Percentiles rank a stretch among this genome's conserved stretches.
These are phyloP conservation scores for Mortierella sp. DNA, from an alignment of 371 early-diverging fungal species.

Conservation along the genomic window DNA sequence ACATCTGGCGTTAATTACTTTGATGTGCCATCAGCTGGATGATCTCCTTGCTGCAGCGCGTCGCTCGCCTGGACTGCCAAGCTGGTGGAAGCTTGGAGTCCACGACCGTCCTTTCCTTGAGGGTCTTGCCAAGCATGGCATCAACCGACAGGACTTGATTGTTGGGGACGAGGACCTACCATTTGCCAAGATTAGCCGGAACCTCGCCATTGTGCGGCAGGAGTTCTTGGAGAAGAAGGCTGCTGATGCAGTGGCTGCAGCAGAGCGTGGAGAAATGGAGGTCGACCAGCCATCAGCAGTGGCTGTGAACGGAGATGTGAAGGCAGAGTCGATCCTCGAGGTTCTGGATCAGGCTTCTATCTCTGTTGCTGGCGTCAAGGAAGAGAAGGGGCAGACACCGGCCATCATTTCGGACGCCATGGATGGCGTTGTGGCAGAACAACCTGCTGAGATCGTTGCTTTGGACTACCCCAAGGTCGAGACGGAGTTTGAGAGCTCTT, in stretches of 20 bases:
- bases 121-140: slow-evolving; percentile 81
- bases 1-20: background rate
- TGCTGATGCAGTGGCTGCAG: slow-evolving; percentile 14
- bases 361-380: background rate
- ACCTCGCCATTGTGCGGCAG: slow-evolving; percentile 26
- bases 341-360: background rate
- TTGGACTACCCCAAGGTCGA: background rate
- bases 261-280: slow-evolving; percentile 33
- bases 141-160: slow-evolving; percentile 77
- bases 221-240: slow-evolving; percentile 34
- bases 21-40: slow-evolving; percentile 23
- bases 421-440: slow-evolving; percentile 23
- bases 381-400: background rate
- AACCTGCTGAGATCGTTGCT: background rate
- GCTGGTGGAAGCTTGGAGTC: slow-evolving; percentile 79
- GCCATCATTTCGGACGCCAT: slow-evolving; percentile 1
- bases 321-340: background rate
- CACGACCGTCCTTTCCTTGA: slow-evolving; percentile 81
- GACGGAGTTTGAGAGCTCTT: background rate
- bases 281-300: slow-evolving; percentile 7
- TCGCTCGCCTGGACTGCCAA: slow-evolving; percentile 51
- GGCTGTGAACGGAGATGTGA: background rate
- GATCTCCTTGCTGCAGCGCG: slow-evolving; percentile 48
- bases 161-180: slow-evolving; percentile 76
- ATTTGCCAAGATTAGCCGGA: slow-evolving; percentile 61